phyloP scores from a whole-genome alignment of 371 early-diverging fungal species.

The Actinomortierella wolfii region DNA sequence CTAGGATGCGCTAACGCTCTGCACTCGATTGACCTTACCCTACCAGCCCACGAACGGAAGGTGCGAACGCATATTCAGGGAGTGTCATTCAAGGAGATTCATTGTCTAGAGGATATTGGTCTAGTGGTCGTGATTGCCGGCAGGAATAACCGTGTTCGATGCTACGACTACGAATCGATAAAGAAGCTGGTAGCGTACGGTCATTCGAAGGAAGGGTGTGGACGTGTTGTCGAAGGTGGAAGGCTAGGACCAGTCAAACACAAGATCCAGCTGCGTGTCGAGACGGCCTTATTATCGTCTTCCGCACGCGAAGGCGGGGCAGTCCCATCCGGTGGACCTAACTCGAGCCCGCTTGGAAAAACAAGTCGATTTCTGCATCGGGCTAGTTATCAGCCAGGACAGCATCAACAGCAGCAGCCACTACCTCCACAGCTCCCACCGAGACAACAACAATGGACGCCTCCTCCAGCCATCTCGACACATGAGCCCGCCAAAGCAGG shows the following conservation, averaged over 20 bases:
- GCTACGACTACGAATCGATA: constrained; percentile 42
- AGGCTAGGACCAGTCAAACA: constrained; percentile 32
- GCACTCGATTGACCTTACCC: constrained; percentile 41
- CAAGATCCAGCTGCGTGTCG: constrained; percentile 42
- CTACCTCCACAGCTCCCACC: background rate
- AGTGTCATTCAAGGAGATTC: constrained; percentile 37
- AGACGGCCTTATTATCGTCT: constrained; percentile 13
- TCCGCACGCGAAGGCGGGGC: too few species aligned
- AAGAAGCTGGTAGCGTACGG: constrained; percentile 32
- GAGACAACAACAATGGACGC: background rate
- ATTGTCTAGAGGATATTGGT: constrained; percentile 40
- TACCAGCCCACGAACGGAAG: constrained; percentile 20
- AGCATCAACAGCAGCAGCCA: background rate
- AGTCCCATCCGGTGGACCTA: too few species aligned
- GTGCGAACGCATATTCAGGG: constrained; percentile 40
- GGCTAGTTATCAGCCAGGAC: too few species aligned
- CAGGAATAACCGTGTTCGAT: constrained; percentile 31
- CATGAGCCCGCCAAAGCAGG: background rate
- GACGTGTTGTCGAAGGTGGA: constrained; percentile 29
- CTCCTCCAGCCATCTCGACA: constrained; percentile 8
- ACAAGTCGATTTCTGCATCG: too few species aligned
- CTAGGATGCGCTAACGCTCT: constrained; percentile 34
- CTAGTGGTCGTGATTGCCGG: constrained; percentile 40
- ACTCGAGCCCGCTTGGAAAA: too few species aligned
- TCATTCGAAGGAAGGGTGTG: constrained; percentile 31